Conservation (phyloP, 2,329 filamentous ascomycete species). For the Monilinia laxa region DNA sequence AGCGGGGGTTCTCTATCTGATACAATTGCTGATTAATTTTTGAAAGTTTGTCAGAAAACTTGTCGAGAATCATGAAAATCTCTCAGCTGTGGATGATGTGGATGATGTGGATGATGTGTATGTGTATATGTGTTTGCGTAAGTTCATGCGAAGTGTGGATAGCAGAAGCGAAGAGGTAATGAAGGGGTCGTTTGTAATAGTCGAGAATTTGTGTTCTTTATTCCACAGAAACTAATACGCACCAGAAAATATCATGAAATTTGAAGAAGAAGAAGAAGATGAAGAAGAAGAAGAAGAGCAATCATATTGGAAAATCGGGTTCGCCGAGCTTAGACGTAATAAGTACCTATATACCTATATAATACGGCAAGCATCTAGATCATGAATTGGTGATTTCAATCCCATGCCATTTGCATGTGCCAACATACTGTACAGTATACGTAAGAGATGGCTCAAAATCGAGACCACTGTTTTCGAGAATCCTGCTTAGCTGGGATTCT, state of each 20-base stretch:
- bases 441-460: not conserved
- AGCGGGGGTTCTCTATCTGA: slow-evolving; percentile 13
- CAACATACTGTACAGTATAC: slow-evolving; percentile 1
- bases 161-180: not conserved
- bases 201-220: not conserved
- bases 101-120: not conserved
- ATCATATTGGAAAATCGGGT: no score
- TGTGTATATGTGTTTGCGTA: no score
- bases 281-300: no score
- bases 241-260: no score
- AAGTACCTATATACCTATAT: no score
- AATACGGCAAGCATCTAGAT: not conserved
- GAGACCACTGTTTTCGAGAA: not conserved
- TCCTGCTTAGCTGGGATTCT: not conserved
- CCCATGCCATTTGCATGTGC: not conserved
- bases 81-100: not conserved
- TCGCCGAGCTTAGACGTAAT: not conserved
- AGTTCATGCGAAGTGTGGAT: no score
- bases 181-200: not conserved
- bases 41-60: not conserved
- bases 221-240: not conserved
- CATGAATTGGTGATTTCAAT: not conserved
- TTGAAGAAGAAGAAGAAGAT: not conserved
- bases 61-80: not conserved
- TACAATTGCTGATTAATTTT: not conserved